phyloP scores from a whole-genome alignment of 2,329 filamentous ascomycete genomes.

The Ascochyta fabae region DNA sequence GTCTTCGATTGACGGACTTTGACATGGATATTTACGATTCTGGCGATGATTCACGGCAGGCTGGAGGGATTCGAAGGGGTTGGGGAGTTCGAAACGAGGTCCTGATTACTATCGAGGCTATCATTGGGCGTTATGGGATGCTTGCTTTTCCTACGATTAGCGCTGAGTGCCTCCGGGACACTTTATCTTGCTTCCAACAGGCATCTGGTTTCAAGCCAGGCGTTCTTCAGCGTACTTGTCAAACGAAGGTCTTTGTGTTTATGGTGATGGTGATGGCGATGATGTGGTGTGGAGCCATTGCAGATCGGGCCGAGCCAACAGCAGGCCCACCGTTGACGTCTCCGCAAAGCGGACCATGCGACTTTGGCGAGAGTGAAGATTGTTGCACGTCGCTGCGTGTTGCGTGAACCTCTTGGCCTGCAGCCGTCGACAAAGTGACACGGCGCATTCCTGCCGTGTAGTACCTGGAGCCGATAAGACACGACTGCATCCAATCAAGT shows the following conservation, averaged over 20 bases:
- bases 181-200: not conserved
- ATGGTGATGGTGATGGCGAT: not conserved
- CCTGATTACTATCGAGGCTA: conserved; percentile 19
- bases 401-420: conserved; percentile 7
- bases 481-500: conserved; percentile 21
- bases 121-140: conserved; percentile 19
- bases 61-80: not conserved
- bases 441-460: not conserved
- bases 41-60: not conserved
- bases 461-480: conserved; percentile 22
- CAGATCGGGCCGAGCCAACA: conserved; percentile 9
- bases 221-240: not conserved
- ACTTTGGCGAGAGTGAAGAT: not conserved
- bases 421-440: conserved; percentile 7
- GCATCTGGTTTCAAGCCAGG: not conserved
- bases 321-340: conserved; percentile 14
- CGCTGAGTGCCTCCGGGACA: conserved; percentile 14
- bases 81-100: not conserved
- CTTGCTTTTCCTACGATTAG: conserved; percentile 18
- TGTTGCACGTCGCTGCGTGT: conserved; percentile 1
- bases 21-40: not conserved
- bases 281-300: not conserved
- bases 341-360: conserved; percentile 13
- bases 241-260: no score
- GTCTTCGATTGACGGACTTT: not conserved